Base-by-base conservation (phyloP, 768 basidiomycete species). In the Auriculariales sp. region DNA sequence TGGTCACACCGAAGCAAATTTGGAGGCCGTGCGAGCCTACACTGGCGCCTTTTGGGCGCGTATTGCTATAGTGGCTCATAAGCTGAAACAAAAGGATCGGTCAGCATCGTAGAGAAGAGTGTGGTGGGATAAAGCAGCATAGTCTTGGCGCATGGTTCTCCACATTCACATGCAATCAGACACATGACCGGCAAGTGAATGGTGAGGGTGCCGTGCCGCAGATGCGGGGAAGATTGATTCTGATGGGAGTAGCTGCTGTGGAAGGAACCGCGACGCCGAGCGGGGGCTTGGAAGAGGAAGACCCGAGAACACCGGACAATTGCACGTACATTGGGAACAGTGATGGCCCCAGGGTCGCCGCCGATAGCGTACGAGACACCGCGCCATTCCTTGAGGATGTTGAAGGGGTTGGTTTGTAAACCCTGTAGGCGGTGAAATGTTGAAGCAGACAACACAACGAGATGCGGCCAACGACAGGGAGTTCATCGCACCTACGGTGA, bases 1-100 rank as follows among this genome's bases (percentile, higher is more conserved):
- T n/a, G 15, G 39, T 17, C 50, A 30, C 33, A 51, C 50, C 50
- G 42, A 28, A 51, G 50, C 50, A 51, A 4, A 51, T 39, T 33
- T 51, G 44, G 10, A 46, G n/a, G 24, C 17, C 24, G 45, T 51
- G 42, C 5, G 28, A 47, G 19, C 50, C 50, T 22, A 29, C 6
- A 25, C 50, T 51, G 2, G 42, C 36, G 17, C 50, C 50, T 30
- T 22, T 29, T 7, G 46, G 14, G 25, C 17, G n/a, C 4, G 22
- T 35, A 12, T 28, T 29, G 19, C 39, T 19, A 30, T 51, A 51
- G 19, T 46, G 14, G 28, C 46, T 51, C n/a, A 51, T 51, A 14
- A 50, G 25, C 49, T 50, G 1, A 22, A 19, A 7, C 3, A 5
- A 22, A n/a, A n/a, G n/a, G n/a, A n/a, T n/a, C n/a, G n/a, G n/a